Conservation (phyloP, 108 stramenopile genomes). For the Pseudonitzschia multiseries region DNA sequence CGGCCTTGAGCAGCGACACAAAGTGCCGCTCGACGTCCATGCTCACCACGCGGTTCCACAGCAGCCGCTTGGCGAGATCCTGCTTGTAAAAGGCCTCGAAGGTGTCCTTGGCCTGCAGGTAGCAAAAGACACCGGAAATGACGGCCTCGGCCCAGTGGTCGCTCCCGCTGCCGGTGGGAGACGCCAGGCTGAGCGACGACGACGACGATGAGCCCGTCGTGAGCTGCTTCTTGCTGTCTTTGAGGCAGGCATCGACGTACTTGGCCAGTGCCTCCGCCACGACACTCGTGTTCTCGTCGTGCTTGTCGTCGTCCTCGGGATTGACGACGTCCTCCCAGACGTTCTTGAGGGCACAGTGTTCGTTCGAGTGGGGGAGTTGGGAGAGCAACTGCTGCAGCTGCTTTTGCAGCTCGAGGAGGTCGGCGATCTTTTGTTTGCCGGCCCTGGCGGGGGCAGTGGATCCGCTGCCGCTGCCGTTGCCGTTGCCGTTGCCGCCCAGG, state of each 20-base stretch:
- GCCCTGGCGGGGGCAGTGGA: slow-evolving; percentile 10
- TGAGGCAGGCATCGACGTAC: slow-evolving; percentile 70
- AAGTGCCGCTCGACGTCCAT: slow-evolving; percentile 91
- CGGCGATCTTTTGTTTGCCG: slow-evolving; percentile 46
- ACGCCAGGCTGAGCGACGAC: background rate
- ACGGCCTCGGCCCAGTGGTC: slow-evolving; percentile 41
- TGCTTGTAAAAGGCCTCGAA: slow-evolving; percentile 98
- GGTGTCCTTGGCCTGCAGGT: slow-evolving; percentile 91
- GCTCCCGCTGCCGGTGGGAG: background rate
- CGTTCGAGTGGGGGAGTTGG: slow-evolving; percentile 63
- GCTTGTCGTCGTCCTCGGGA: slow-evolving; percentile 20
- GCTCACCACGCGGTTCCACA: slow-evolving; percentile 82
- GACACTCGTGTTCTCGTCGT: slow-evolving; percentile 46
- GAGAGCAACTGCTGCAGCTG: slow-evolving; percentile 51
- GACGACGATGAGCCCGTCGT: slow-evolving; percentile 11
- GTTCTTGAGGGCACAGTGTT: slow-evolving; percentile 71
- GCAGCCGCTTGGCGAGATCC: slow-evolving; percentile 92
- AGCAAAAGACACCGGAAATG: slow-evolving; percentile 86
- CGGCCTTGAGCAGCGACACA: slow-evolving; percentile 92
- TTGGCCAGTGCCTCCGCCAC: slow-evolving; percentile 92
- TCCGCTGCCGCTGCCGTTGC: background rate
- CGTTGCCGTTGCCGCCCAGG: slow-evolving; percentile 55
- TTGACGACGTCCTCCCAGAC: slow-evolving; percentile 90
- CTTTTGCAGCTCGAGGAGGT: slow-evolving; percentile 65
- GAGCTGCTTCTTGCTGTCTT: slow-evolving; percentile 67